Conservation (phyloP, 2,329 filamentous ascomycete species). For the Nigrospora oryzae region DNA sequence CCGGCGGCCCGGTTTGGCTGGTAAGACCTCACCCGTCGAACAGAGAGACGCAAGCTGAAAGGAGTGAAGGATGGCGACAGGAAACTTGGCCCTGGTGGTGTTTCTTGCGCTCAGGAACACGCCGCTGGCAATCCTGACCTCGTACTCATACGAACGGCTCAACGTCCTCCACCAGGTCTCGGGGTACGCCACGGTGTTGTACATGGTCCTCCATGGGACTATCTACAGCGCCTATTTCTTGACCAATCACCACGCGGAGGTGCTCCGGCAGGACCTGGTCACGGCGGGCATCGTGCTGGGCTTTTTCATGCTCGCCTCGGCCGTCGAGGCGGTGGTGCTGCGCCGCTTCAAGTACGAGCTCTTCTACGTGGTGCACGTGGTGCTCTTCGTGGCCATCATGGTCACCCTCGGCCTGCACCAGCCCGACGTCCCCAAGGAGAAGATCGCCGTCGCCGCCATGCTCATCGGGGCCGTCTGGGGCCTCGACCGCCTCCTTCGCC, state of each 20-base stretch:
- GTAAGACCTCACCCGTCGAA: constrained; percentile 7
- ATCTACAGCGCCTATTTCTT: constrained; percentile 23
- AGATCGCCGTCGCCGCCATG: constrained; percentile 27
- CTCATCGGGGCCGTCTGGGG: constrained; percentile 31
- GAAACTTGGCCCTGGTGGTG: constrained; percentile 34
- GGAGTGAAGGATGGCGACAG: constrained; percentile 31
- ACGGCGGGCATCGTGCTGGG: constrained; percentile 27
- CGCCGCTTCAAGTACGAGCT: constrained; percentile 33
- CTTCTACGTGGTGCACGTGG: constrained; percentile 36
- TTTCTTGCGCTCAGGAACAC: constrained; percentile 41
- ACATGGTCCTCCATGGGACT: constrained; percentile 25
- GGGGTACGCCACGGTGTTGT: constrained; percentile 31
- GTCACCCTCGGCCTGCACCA: constrained; percentile 33
- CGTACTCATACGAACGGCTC: constrained; percentile 35
- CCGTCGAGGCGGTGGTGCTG: constrained; percentile 22
- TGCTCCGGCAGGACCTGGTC: constrained; percentile 18
- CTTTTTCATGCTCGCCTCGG: constrained; percentile 26
- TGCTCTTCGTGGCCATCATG: constrained; percentile 30
- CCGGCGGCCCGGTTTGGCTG: constrained; percentile 21
- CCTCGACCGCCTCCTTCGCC: constrained; percentile 32
- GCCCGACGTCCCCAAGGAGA: constrained; percentile 25
- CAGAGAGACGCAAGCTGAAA: constrained; percentile 1
- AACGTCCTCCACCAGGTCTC: constrained; percentile 36
- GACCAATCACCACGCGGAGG: constrained; percentile 6
- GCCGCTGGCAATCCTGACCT: constrained; percentile 30